A percentile compares a stretch with the other conserved stretches of the same genome.
These are phyloP conservation scores for Ilex asprella DNA, from an alignment of 257 asterid species.

Conservation along the genomic window DNA sequence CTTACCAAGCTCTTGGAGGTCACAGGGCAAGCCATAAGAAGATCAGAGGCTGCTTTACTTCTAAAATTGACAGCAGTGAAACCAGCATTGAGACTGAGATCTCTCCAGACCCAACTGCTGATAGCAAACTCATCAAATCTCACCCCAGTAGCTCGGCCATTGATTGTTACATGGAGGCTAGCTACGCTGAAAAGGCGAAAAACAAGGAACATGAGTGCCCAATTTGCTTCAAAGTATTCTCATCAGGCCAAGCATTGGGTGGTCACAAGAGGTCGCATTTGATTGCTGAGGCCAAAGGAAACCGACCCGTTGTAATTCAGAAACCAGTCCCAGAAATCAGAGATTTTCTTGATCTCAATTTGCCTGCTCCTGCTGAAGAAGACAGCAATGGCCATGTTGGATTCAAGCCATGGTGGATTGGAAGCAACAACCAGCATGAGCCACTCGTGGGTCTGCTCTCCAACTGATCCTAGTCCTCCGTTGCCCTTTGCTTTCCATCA, in stretches of 20 bases:
- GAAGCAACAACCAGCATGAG: constrained; percentile 33
- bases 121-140: constrained; percentile 16
- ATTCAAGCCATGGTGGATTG: constrained; percentile 66
- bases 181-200: constrained; percentile 8
- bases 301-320: constrained; percentile 7
- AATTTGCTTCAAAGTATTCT: constrained; percentile 61
- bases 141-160: constrained; percentile 3
- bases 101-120: constrained; percentile 21
- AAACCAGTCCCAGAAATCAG: constrained; percentile 37
- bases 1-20: constrained; percentile 91
- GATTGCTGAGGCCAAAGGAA: constrained; percentile 28
- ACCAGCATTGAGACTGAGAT: constrained; percentile 34
- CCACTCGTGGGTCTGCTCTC: constrained; percentile 45
- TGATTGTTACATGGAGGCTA: background rate
- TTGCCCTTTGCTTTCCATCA: background rate
- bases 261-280: constrained; percentile 89
- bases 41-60: constrained; percentile 56
- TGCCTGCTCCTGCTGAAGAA: constrained; percentile 86
- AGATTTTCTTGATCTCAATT: constrained; percentile 73
- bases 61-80: constrained; percentile 31
- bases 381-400: constrained; percentile 30
- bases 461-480: constrained; percentile 7
- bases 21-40: constrained; percentile 90
- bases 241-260: constrained; percentile 86
- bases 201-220: constrained; percentile 61